Evolutionary conservation across 2,329 filamentous ascomycete genomes (phyloP), one percentile per base, ranked within the genome.

Genomic region (Malbranchea zuffiana): DNA sequence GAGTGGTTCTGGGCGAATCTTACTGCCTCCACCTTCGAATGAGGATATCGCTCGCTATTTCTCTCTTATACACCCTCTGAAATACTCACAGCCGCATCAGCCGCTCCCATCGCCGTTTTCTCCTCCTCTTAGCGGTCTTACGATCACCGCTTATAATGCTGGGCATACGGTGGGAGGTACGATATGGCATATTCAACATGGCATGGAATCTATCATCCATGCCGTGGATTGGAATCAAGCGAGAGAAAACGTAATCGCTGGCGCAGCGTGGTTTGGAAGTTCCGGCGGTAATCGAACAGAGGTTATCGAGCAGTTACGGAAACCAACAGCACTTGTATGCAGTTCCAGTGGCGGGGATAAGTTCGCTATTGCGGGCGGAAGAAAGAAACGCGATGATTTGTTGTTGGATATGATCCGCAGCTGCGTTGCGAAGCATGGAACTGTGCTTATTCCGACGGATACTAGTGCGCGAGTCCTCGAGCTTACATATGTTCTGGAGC

Each of bases 171-270:
- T 96, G 0, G 90, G 90, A 57, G 90, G 90, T 39, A 96, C 90
- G 16, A 94, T 98, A 66, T 98, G 90, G 90, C 88, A 96, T 53
- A 87, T 98, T 46, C 88, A 96, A 52, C 86, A 96, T 64, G 86
- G 87, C 0, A 72, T 95, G 54, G 90, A 98, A 58, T 95, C 87
- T 1, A 88, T 98, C 27, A 87, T 98, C 1, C 96, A 98, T 52
- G 88, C 90, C 0, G 84, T 95, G 12, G 88, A 96, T 54, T 98
- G 90, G 90, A 95, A 95, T 50, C 87, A 95, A 61, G 85, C 82
- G n/a, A 77, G 85, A 48, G 90, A 98, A 57, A 93, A 94, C 61
- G 86, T 96, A 11, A 78, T 94, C 42, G 79, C 88, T 0, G 88
- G 88, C 44, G 90, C 90, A 15, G 86, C 88, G 17, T 96, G 90